Base-by-base conservation (phyloP, 2,329 filamentous ascomycete genomes). In the Amauroascus niger region DNA sequence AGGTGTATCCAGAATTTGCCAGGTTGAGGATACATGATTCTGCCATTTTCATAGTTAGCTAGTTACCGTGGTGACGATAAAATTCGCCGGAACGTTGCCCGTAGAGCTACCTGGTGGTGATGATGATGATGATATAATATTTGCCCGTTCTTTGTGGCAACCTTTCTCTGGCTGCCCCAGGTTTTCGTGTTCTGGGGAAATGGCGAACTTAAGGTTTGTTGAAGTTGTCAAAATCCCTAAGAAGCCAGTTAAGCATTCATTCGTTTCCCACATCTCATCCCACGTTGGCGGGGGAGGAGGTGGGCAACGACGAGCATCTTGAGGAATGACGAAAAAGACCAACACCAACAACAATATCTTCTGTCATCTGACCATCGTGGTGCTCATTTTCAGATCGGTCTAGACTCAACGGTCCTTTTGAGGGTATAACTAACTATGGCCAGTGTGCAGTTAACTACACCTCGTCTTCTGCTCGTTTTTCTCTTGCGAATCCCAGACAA, bases 401-500 rank as follows among this genome's bases (percentile, higher is more conserved):
- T 40, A n/a, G 37, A 40, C 37, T 40, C n/a, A n/a, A n/a, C n/a
- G n/a, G n/a, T n/a, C n/a, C n/a, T n/a, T n/a, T n/a, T n/a, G n/a
- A n/a, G n/a, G n/a, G n/a, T n/a, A n/a, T n/a, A n/a, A n/a, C n/a
- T n/a, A n/a, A n/a, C n/a, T n/a, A n/a, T n/a, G n/a, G n/a, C n/a
- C n/a, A n/a, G n/a, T n/a, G n/a, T n/a, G n/a, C n/a, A n/a, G n/a
- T n/a, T n/a, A n/a, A n/a, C n/a, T n/a, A n/a, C n/a, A n/a, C n/a
- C n/a, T n/a, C n/a, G n/a, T n/a, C n/a, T n/a, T n/a, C n/a, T n/a
- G n/a, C 33, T n/a, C 14, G 8, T 43, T 26, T 16, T 16, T 7
- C 14, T 9, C 37, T 41, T 49, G 33, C 47, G 47, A 49, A 49
- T 49, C 47, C 35, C 33, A 49, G 22, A 49, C 47, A 41, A 49